Percentiles rank a stretch among this genome's conserved stretches.
Evolutionary conservation across 768 basidiomycete genomes (phyloP).

Genomic region (Pulveroboletus frians): DNA sequence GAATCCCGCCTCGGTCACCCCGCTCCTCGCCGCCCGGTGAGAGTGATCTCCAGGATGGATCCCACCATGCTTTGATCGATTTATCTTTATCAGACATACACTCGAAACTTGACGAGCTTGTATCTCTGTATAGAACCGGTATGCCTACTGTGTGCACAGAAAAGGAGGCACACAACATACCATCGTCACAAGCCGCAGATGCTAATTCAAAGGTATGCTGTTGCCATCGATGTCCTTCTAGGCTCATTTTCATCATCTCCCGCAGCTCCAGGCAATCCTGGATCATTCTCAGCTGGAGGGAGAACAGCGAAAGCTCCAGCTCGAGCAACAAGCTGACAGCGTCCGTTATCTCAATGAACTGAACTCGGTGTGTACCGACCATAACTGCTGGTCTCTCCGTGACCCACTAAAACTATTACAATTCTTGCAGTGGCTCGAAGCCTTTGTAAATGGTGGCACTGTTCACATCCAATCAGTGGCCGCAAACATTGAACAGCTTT

Average conservation of each 20-base stretch:
- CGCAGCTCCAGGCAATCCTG: conserved; percentile 42
- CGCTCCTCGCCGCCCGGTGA: neutral
- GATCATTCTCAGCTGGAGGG: conserved; percentile 44
- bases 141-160: neutral
- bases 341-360: conserved; percentile 76
- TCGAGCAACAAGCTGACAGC: conserved; percentile 68
- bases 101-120: conserved; percentile 36
- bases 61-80: conserved; percentile 11
- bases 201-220: conserved; percentile 15
- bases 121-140: conserved; percentile 18
- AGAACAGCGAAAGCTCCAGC: conserved; percentile 42
- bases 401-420: neutral
- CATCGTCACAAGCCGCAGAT: conserved; percentile 2
- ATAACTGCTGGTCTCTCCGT: neutral
- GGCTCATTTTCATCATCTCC: neutral
- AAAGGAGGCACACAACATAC: neutral
- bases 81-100: conserved; percentile 28
- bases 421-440: conserved; percentile 66
- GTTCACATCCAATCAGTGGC: conserved; percentile 64
- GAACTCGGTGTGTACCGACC: conserved; percentile 48
- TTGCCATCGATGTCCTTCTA: neutral
- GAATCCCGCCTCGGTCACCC: conserved; percentile 10
- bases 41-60: neutral
- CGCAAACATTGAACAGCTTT: conserved; percentile 55
- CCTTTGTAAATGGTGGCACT: conserved; percentile 74